These are phyloP conservation scores for Trapa incisa DNA, from an alignment of 345 rosid genomes.

Conservation along the genomic window DNA sequence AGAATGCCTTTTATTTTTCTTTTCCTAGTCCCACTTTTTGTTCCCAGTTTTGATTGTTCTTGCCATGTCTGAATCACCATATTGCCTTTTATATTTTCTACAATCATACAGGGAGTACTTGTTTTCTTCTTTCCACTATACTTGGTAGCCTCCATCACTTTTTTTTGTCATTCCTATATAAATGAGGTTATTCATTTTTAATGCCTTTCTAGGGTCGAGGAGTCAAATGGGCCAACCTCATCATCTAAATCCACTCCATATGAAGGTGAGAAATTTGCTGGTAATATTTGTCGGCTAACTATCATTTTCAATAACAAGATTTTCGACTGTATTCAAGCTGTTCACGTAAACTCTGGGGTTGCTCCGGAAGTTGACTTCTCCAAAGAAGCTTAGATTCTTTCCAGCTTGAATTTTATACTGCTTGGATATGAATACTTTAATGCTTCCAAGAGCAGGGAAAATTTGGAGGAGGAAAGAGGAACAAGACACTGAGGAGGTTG, in stretches of 20 bases:
- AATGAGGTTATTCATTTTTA: neutral
- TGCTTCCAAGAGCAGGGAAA: conserved; percentile 11
- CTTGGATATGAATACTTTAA: neutral
- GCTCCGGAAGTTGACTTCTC: neutral
- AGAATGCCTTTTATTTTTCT: neutral
- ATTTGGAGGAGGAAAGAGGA: conserved; percentile 14
- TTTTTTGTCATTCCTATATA: neutral
- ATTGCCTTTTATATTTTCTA: neutral
- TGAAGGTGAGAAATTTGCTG: conserved; percentile 3
- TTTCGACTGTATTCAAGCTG: neutral
- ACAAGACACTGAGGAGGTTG: conserved; percentile 38
- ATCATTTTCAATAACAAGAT: neutral
- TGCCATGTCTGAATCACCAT: neutral
- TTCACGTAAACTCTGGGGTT: neutral
- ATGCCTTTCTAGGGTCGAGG: conserved; percentile 8
- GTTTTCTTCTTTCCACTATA: neutral
- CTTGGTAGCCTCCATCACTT: neutral
- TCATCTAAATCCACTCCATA: neutral
- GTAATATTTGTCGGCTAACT: neutral
- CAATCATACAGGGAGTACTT: neutral
- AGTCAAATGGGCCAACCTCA: conserved; percentile 1
- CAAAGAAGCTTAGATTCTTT: neutral
- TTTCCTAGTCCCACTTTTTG: neutral
- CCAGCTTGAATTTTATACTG: neutral
- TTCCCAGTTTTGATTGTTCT: neutral